Conservation (phyloP, 805 yeast genomes). For the Priceomyces medius region DNA sequence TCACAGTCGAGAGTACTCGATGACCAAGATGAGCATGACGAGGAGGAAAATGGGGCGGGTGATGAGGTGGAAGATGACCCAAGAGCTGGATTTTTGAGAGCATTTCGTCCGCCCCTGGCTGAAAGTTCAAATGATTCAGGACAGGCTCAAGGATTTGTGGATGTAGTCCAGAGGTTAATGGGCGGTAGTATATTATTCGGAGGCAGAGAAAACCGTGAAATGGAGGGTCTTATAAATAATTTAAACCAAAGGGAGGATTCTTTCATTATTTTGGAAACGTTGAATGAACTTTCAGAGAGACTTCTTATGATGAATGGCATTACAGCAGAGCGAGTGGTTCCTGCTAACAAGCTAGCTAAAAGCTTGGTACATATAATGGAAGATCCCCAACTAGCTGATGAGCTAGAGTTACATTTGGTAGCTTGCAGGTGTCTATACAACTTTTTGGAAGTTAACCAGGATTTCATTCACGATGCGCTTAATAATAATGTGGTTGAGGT, state of each 20-base stretch:
- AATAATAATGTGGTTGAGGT: constrained; percentile 64
- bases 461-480: constrained; percentile 61
- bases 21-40: constrained; percentile 11
- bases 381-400: constrained; percentile 57
- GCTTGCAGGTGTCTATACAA: constrained; percentile 84
- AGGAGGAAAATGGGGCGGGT: constrained; percentile 16
- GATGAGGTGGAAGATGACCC: constrained; percentile 17
- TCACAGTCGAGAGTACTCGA: constrained; percentile 10
- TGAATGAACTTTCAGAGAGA: constrained; percentile 63
- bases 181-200: constrained; percentile 23
- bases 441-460: constrained; percentile 70
- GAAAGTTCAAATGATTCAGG: constrained; percentile 13
- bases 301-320: constrained; percentile 67
- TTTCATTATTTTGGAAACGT: constrained; percentile 58
- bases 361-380: constrained; percentile 57
- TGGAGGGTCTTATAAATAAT: constrained; percentile 35
- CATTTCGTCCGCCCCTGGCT: constrained; percentile 21
- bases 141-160: constrained; percentile 22
- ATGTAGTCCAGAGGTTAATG: constrained; percentile 34
- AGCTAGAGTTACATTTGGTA: constrained; percentile 76
- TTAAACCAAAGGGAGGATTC: constrained; percentile 53
- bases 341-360: constrained; percentile 54
- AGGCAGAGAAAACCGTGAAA: constrained; percentile 27
- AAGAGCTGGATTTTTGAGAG: constrained; percentile 24
- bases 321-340: constrained; percentile 61